Evolutionary conservation across 2,329 filamentous ascomycete genomes (phyloP).

Genomic region (Diaporthe eres): DNA sequence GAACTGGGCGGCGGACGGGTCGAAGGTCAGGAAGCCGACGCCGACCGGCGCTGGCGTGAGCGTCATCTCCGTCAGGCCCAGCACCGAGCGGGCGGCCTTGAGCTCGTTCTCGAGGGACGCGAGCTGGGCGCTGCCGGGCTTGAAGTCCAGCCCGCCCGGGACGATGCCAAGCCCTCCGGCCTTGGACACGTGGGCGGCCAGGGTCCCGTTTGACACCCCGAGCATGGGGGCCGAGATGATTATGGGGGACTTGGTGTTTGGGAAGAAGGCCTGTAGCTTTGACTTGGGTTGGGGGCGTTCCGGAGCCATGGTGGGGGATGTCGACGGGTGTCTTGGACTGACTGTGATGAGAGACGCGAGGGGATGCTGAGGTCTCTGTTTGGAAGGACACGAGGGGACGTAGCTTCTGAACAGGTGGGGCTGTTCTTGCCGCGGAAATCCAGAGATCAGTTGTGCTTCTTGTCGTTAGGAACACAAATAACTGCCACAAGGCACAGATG

Average conservation of each 20-base stretch:
- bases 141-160: slow-evolving; percentile 52
- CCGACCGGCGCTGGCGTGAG: slow-evolving; percentile 62
- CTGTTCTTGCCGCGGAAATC: neutral
- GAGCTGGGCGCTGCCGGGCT: slow-evolving; percentile 48
- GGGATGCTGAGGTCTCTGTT: neutral
- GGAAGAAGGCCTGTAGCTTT: slow-evolving; percentile 51
- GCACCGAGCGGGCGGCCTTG: slow-evolving; percentile 44
- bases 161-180: slow-evolving; percentile 58
- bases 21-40: slow-evolving; percentile 74
- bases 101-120: slow-evolving; percentile 52
- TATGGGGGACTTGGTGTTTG: slow-evolving; percentile 53
- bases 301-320: slow-evolving; percentile 35
- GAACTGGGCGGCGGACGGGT: slow-evolving; percentile 57
- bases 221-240: slow-evolving; percentile 60
- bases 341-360: neutral
- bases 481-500: neutral
- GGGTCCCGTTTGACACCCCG: slow-evolving; percentile 52
- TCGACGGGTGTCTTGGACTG: neutral
- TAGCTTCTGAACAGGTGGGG: neutral
- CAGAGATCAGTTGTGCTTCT: neutral
- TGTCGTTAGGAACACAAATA: neutral
- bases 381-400: neutral
- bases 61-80: slow-evolving; percentile 46
- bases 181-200: slow-evolving; percentile 57
- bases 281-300: slow-evolving; percentile 31